A percentile compares a stretch with the other conserved stretches of the same genome.
Evolutionary conservation across 176 grass and related monocot species (phyloP).

Genomic region (Oropetium thomaeum): DNA sequence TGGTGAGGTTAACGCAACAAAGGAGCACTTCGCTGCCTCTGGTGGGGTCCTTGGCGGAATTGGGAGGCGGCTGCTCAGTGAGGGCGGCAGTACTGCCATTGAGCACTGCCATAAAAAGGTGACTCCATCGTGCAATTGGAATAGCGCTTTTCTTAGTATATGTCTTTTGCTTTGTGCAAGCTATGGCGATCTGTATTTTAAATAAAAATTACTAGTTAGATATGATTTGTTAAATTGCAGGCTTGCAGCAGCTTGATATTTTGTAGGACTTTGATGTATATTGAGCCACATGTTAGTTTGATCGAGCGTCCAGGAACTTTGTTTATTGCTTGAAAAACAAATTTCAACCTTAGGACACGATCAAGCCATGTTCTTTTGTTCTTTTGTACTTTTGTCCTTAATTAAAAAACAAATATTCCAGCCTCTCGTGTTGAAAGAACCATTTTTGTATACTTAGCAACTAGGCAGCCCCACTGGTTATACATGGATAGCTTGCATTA

Average conservation of each 20-base stretch:
- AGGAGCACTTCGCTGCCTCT: conserved; percentile 35
- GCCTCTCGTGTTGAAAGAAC: background rate
- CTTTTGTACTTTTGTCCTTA: background rate
- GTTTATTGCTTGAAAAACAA: background rate
- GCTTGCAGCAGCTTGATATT: background rate
- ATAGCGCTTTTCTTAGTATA: background rate
- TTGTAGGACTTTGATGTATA: background rate
- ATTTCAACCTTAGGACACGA: background rate
- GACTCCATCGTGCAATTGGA: background rate
- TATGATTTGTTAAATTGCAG: background rate
- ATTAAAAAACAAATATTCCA: background rate
- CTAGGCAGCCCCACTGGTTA: background rate
- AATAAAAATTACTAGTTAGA: background rate
- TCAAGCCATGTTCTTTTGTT: conserved; percentile 9
- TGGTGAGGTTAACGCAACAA: background rate
- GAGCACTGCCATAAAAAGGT: conserved; percentile 63
- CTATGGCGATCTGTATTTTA: background rate
- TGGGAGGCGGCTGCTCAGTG: conserved; percentile 58
- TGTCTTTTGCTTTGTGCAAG: background rate
- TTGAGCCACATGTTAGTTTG: background rate
- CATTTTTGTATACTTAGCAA: background rate
- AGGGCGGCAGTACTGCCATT: background rate
- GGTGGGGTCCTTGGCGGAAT: conserved; percentile 29
- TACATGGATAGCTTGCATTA: background rate
- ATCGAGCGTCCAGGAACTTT: background rate